These are phyloP conservation scores for Byssothecium circinans DNA, from an alignment of 2,329 filamentous ascomycete species.

Conservation along the genomic window DNA sequence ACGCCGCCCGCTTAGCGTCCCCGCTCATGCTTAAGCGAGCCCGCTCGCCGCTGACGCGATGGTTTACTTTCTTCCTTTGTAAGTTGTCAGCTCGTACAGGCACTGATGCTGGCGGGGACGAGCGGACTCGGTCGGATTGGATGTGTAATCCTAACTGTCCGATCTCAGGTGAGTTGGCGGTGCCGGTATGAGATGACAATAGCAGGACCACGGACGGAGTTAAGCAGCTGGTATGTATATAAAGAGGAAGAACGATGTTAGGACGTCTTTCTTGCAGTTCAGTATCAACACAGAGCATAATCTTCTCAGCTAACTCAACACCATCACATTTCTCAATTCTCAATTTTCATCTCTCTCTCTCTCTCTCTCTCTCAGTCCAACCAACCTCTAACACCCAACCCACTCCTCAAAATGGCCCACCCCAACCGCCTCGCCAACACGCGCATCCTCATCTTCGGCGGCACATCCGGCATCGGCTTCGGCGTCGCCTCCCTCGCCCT, in stretches of 20 bases:
- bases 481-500: conserved; percentile 61
- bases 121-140: conserved; percentile 11
- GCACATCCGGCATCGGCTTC: conserved; percentile 66
- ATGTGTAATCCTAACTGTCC: background rate
- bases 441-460: conserved; percentile 64
- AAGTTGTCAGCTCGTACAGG: too few species aligned
- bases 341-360: background rate
- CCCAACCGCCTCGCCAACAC: conserved; percentile 52
- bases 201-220: background rate
- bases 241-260: too few species aligned
- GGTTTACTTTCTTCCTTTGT: too few species aligned
- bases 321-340: too few species aligned
- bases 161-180: too few species aligned
- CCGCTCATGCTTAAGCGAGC: conserved; percentile 25
- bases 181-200: background rate
- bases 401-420: conserved; percentile 29
- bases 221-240: background rate
- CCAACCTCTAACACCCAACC: background rate
- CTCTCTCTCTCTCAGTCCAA: too few species aligned
- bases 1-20: background rate
- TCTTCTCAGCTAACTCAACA: too few species aligned
- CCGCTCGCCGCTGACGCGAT: conserved; percentile 22
- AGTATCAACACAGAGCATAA: too few species aligned
- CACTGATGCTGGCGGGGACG: conserved; percentile 11
- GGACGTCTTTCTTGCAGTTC: too few species aligned